Base-by-base conservation (phyloP, 495 filamentous ascomycete genomes). In the Tuber magnatum region DNA sequence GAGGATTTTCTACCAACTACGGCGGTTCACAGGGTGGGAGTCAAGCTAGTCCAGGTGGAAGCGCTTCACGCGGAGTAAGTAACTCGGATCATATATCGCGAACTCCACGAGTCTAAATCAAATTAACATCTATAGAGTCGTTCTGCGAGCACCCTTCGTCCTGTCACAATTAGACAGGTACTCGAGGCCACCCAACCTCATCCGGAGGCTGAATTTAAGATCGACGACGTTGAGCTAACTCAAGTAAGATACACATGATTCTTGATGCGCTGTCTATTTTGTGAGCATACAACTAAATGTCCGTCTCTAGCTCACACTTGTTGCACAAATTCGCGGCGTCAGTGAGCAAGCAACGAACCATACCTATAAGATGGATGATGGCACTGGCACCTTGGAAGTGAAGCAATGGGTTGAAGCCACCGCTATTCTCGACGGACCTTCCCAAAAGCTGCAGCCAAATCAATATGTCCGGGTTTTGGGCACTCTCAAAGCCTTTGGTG, bases 151-250 rank as follows among this genome's bases (percentile, higher is more conserved):
- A 94, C 92, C 70, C 88, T 99, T 75, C 91, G 94, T 68, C 94
- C 95, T 0, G 91, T 97, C 61, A 99, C 95, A 65, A 92, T 97
- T 82, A 97, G 97, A 83, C 95, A 99, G 85, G 87, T 97, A 68
- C 85, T 93, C 80, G 93, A 97, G 83, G 91, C 92, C 72, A 85
- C 88, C 75, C 90, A 92, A 81, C 86, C 90, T 18, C 90, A 92
- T 84, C 88, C 91, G 10, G 92, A 91, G 75, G 89, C 90, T 70
- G 88, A 89, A 40, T 93, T 92, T 86, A 89, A 89, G 70, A 89
- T 98, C 79, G 95, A 98, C 85, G 89, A 88, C 74, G 83, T 86
- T 42, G 90, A 92, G 80, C 84, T 91, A 61, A 85, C 83, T 3
- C 86, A 89, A 73, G 87, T 88, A 83, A 22, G 73, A 65, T 35